Conservation (phyloP, 2,329 filamentous ascomycete genomes). For the Diaporthe longicolla region DNA sequence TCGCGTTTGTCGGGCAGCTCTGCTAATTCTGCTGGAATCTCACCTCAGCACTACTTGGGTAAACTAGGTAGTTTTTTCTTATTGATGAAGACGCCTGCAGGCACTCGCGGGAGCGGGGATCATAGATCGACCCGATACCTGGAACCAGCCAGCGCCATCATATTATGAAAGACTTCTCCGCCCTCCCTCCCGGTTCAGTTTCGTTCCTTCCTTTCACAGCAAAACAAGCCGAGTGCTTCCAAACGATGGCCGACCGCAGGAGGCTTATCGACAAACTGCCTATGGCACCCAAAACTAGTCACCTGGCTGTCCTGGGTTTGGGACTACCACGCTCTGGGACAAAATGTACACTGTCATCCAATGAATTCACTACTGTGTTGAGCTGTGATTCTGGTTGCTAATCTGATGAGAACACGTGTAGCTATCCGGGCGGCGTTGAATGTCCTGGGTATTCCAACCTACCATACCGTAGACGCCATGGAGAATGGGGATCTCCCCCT, state of each 20-base stretch:
- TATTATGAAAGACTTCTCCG: neutral
- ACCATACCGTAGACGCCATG: slow-evolving; percentile 6
- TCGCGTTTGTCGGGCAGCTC: neutral
- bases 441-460: neutral
- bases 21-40: neutral
- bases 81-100: neutral
- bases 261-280: slow-evolving; percentile 9
- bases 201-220: neutral
- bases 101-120: neutral
- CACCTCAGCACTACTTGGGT: slow-evolving; percentile 12
- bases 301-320: neutral
- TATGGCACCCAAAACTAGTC: neutral
- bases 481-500: slow-evolving; percentile 5
- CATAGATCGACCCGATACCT: neutral
- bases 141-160: neutral
- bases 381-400: neutral
- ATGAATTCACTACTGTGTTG: no score
- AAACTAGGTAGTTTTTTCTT: neutral
- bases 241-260: neutral
- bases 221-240: neutral
- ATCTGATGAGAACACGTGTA: neutral
- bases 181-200: no score
- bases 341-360: neutral
- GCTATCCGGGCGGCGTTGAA: slow-evolving; percentile 10
- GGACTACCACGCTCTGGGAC: slow-evolving; percentile 20